Base-by-base conservation (phyloP, 2,329 filamentous ascomycete species). In the Colletotrichum lini region DNA sequence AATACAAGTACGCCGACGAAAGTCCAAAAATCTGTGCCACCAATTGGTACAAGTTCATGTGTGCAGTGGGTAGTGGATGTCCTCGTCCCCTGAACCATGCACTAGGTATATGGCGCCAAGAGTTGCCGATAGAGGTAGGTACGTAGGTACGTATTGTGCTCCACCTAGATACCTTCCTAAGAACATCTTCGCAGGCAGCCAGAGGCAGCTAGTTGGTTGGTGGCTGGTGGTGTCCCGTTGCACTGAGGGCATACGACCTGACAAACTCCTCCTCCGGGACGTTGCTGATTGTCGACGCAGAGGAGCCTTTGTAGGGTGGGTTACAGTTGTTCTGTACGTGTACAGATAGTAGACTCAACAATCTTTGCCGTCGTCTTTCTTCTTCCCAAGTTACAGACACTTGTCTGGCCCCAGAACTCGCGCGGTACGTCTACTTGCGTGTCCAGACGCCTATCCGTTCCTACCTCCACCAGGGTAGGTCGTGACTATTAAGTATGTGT, bases 171-270 rank as follows among this genome's bases (percentile, higher is more conserved):
- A 30, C 26, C 26, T 30, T 30, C 4, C 26, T 30, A 7, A 30
- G 26, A 30, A 30, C 26, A 30, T 7, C 30, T 30, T 30, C 30
- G 30, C 30, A 7, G 15, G 23, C 23, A 35, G 6, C 30, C n/a
- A 23, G 18, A 30, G 23, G 58, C 16, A 38, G 13, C 10, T 26
- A 4, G 26, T 30, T 26, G 9, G 30, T 26, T 2, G 47, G 47
- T 35, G 56, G 57, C n/a, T 47, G 40, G 67, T 60, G 47, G 67
- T 60, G 47, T 62, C 42, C 50, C 50, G 65, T 71, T 68, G 53
- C 68, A 71, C 52, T n/a, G 47, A 38, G n/a, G n/a, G 35, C 26
- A 18, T 47, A 38, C 40, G 18, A 40, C 12, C 52, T 57, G 56
- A 49, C 38, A 57, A 71, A 52, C 44, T 26, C 38, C 38, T 30